Base-by-base conservation (phyloP, 805 yeast genomes). In the Wickerhamiella sergipiensis region DNA sequence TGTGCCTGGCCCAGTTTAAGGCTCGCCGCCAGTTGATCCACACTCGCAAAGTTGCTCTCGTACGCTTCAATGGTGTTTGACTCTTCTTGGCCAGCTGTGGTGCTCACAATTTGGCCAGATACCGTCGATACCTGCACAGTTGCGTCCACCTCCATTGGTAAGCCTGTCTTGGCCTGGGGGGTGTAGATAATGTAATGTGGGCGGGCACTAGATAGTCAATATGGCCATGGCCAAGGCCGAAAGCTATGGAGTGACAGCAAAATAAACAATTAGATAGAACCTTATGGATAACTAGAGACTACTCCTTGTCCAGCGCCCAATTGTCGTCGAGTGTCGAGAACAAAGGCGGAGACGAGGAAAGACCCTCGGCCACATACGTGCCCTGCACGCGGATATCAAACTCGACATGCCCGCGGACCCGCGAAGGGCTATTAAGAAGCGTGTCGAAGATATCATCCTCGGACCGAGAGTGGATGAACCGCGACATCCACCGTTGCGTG, bases 1-100 rank as follows among this genome's bases (percentile, higher is more conserved):
- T 43, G 47, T n/a, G 55, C 45, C n/a, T 54, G 51, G 26, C 61
- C 61, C 49, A 57, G 46, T 29, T 55, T 56, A 21, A 57, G 57
- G 26, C 31, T 49, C 26, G 18, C 17, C 10, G 57, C 51, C 7
- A 56, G 53, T 53, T 44, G 52, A 45, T 54, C 47, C 31, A 55
- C 48, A 19, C 29, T 18, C 6, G 45, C 47, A 36, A 54, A 52
- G 23, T 43, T 40, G 29, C 51, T 33, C n/a, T 53, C 54, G 8
- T 24, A 29, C 3, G 22, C 23, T 8, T 42, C 50, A 10, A 51
- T 46, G 5, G 17, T 12, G 15, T 12, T 19, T 17, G 40, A 13
- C 24, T 38, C 29, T 38, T 31, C 29, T 15, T 23, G 39, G n/a
- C 22, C 38, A 18, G 22, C 50, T 13, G 47, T 9, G 3, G 9